Conservation (phyloP, 106 monocot species). For the Dioscorea dumetorum region DNA sequence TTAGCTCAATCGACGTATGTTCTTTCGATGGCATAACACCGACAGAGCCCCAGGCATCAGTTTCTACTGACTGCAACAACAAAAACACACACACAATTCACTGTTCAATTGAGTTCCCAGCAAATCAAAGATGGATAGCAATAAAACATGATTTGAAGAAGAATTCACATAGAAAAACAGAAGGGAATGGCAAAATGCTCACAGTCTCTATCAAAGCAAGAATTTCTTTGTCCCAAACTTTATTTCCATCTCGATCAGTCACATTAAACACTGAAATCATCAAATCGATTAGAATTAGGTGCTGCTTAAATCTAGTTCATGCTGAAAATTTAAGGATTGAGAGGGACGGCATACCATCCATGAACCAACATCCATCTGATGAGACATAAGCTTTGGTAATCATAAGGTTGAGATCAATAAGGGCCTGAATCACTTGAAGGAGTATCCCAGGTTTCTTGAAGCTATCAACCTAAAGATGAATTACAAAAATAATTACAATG, state of each 20-base stretch:
- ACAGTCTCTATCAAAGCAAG: conserved; percentile 23
- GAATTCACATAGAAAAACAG: too few species aligned
- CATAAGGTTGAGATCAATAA: conserved; percentile 49
- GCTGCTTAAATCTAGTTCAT: background rate
- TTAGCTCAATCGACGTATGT: conserved; percentile 41
- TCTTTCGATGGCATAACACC: conserved; percentile 18
- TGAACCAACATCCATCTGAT: conserved; percentile 63
- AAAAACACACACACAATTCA: background rate
- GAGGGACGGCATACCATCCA: conserved; percentile 39
- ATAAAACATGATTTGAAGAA: too few species aligned
- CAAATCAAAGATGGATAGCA: too few species aligned
- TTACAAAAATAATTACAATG: background rate
- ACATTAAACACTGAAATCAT: conserved; percentile 44
- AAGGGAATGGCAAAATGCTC: background rate
- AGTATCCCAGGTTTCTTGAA: conserved; percentile 55
- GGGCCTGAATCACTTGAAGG: conserved; percentile 48
- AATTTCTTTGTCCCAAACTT: conserved; percentile 27
- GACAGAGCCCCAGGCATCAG: conserved; percentile 18
- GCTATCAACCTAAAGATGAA: conserved; percentile 35
- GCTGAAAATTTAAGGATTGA: too few species aligned
- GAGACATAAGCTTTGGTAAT: conserved; percentile 59
- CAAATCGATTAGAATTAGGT: background rate
- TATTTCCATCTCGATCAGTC: conserved; percentile 55
- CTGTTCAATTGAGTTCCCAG: too few species aligned
- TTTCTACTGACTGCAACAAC: conserved; percentile 9